Conservation (phyloP, 2,329 filamentous ascomycete species). For the Tolypocladium capitatum region DNA sequence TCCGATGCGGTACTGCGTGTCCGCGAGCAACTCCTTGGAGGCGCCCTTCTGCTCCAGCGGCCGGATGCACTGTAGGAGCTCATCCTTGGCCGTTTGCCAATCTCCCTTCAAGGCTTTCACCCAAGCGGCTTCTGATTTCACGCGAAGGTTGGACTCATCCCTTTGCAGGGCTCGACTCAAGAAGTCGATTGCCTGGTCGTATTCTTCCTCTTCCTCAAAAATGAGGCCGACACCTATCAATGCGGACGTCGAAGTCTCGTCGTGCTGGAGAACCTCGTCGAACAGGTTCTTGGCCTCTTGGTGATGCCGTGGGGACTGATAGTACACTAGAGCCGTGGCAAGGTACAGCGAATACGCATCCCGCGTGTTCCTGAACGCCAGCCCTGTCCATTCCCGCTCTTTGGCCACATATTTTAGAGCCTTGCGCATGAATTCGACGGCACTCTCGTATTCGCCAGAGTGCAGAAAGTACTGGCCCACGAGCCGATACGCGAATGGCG, state of each 20-base stretch:
- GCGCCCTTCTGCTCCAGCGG: constrained; percentile 49
- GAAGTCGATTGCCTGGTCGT: constrained; percentile 67
- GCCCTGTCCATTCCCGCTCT: constrained; percentile 53
- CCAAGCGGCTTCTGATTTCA: constrained; percentile 84
- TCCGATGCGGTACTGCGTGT: constrained; percentile 77
- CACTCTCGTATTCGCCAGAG: constrained; percentile 73
- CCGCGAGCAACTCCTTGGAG: constrained; percentile 60
- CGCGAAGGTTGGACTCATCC: constrained; percentile 60
- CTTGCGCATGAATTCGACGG: constrained; percentile 66
- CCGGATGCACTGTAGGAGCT: constrained; percentile 57
- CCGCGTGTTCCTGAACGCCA: constrained; percentile 53
- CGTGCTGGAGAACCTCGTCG: constrained; percentile 63
- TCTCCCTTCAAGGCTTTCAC: constrained; percentile 75
- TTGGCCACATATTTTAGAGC: constrained; percentile 48
- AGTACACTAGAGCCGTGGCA: constrained; percentile 78
- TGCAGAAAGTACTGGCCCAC: constrained; percentile 73
- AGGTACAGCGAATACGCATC: constrained; percentile 68
- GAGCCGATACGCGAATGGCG: constrained; percentile 70
- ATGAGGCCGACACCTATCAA: constrained; percentile 85
- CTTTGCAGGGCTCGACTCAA: constrained; percentile 61
- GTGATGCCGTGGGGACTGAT: constrained; percentile 82
- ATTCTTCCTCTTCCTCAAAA: constrained; percentile 87
- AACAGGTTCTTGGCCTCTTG: constrained; percentile 79
- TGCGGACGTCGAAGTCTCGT: constrained; percentile 63
- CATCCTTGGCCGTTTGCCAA: constrained; percentile 50